Conservation (phyloP, 2,329 filamentous ascomycete genomes). For the Colletotrichum tabaci region DNA sequence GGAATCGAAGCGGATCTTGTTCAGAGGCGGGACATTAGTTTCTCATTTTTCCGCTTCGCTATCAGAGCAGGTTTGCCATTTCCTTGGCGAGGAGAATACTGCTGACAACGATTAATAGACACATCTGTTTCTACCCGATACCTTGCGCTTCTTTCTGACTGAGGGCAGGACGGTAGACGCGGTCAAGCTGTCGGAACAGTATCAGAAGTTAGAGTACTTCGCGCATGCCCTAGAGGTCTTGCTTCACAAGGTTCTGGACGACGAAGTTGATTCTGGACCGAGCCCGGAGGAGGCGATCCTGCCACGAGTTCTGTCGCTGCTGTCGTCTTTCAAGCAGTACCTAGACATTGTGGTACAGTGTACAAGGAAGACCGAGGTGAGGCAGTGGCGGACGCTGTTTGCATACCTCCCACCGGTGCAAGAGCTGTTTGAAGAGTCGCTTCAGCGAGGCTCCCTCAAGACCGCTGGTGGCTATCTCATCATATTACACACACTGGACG, state of each 20-base stretch:
- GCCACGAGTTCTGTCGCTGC: slow-evolving; percentile 73
- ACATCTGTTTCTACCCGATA: slow-evolving; percentile 91
- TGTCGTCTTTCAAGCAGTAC: slow-evolving; percentile 85
- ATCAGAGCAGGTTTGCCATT: slow-evolving; percentile 90
- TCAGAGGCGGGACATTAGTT: slow-evolving; percentile 92
- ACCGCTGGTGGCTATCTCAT: slow-evolving; percentile 98
- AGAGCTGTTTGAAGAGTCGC: slow-evolving; percentile 92
- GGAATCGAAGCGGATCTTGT: slow-evolving; percentile 94
- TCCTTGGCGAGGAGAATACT: slow-evolving; percentile 86
- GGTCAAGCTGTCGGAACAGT: slow-evolving; percentile 85
- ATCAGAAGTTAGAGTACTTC: slow-evolving; percentile 91
- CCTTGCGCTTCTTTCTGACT: slow-evolving; percentile 84
- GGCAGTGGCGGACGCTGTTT: slow-evolving; percentile 96
- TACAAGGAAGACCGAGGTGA: slow-evolving; percentile 95
- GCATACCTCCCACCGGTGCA: slow-evolving; percentile 90
- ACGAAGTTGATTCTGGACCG: slow-evolving; percentile 85
- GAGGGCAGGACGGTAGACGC: slow-evolving; percentile 85
- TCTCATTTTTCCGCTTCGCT: slow-evolving; percentile 89
- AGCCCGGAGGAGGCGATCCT: slow-evolving; percentile 75
- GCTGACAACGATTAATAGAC: slow-evolving; percentile 68
- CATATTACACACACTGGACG: slow-evolving; percentile 87
- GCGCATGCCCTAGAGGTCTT: slow-evolving; percentile 93
- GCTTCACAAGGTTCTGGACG: slow-evolving; percentile 92
- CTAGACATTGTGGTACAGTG: slow-evolving; percentile 97
- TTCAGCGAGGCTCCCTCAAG: slow-evolving; percentile 88